Evolutionary conservation across 768 basidiomycete genomes (phyloP).

Genomic region (Cystobasidiopsis lactophilus): DNA sequence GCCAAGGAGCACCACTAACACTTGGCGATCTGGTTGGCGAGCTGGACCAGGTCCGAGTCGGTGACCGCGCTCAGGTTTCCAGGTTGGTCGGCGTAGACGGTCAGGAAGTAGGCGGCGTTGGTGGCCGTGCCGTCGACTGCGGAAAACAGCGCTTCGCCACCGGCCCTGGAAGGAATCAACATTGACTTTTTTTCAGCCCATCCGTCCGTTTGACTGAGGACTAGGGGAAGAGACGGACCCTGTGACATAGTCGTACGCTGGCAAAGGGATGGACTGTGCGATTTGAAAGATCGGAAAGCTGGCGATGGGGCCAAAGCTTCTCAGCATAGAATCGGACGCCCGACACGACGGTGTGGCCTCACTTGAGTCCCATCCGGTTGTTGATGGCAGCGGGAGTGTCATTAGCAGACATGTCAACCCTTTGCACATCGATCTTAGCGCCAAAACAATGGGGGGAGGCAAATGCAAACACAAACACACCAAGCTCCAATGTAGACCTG

Average conservation of each 20-base stretch:
- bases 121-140: not conserved
- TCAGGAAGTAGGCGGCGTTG: not conserved
- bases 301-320: not conserved
- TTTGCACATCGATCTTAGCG: too few species aligned
- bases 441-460: too few species aligned
- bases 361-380: not conserved
- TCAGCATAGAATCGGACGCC: too few species aligned
- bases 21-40: slow-evolving; percentile 17
- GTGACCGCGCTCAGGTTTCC: slow-evolving; percentile 14
- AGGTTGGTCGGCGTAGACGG: slow-evolving; percentile 15
- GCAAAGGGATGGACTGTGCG: slow-evolving; percentile 9
- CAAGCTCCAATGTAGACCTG: too few species aligned
- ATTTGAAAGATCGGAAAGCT: slow-evolving; percentile 7
- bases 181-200: too few species aligned
- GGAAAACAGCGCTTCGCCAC: not conserved
- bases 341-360: too few species aligned
- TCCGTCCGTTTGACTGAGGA: not conserved
- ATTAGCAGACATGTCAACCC: not conserved
- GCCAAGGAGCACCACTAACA: too few species aligned
- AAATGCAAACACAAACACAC: too few species aligned
- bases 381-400: not conserved
- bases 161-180: not conserved
- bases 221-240: not conserved
- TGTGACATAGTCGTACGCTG: slow-evolving; percentile 8
- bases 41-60: slow-evolving; percentile 15